phyloP scores from a whole-genome alignment of 2,329 filamentous ascomycete species.

The Aureobasidium zeae region DNA sequence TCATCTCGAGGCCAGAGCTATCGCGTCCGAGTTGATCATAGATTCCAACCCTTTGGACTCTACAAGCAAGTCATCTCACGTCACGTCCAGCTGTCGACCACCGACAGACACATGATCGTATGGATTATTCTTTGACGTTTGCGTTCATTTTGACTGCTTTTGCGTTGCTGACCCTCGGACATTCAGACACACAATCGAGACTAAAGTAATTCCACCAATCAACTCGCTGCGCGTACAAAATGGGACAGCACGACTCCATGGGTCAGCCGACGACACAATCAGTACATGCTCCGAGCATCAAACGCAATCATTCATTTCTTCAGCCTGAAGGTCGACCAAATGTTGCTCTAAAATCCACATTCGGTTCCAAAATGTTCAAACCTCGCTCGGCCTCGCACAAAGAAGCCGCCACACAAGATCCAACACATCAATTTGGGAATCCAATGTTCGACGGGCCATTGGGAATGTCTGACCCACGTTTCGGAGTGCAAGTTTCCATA shows the following conservation, averaged over 20 bases:
- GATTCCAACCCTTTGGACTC: too few species aligned
- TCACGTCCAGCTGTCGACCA: too few species aligned
- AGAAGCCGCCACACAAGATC: neutral
- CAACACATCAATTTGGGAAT: neutral
- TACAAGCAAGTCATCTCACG: too few species aligned
- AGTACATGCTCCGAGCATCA: neutral
- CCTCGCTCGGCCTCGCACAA: neutral
- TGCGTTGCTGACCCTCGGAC: too few species aligned
- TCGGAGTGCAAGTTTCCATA: slow-evolving; percentile 15
- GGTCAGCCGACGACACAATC: neutral
- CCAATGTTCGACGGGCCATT: slow-evolving; percentile 6
- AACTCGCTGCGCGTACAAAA: neutral
- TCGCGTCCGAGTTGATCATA: too few species aligned
- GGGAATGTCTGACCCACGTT: slow-evolving; percentile 2
- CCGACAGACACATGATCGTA: too few species aligned
- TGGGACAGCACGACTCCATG: too few species aligned
- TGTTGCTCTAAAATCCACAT: neutral
- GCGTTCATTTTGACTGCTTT: too few species aligned
- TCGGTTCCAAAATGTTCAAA: neutral
- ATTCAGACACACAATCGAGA: too few species aligned
- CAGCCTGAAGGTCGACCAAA: neutral
- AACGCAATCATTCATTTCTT: neutral
- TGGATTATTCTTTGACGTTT: too few species aligned
- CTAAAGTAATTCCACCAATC: too few species aligned
- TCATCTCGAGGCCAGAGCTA: too few species aligned